Base-by-base conservation (phyloP, 164 flowering plant genomes). In the Paratinospora sagittata region DNA sequence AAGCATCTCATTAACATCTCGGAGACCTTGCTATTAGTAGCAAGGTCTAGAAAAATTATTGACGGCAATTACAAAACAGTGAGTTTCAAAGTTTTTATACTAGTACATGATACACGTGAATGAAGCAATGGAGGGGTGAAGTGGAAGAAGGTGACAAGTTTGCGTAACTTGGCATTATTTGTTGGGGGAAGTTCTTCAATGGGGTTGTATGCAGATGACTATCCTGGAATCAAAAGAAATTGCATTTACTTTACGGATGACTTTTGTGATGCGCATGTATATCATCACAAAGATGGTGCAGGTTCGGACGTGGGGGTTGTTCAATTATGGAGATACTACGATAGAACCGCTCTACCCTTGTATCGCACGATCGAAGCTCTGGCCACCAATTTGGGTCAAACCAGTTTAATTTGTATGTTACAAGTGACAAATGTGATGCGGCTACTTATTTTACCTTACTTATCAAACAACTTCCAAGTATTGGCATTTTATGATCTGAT, bases 251-350 rank as follows among this genome's bases (percentile, higher is more conserved):
- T n/a, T n/a, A n/a, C n/a, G n/a, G n/a, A n/a, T n/a, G n/a, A n/a
- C n/a, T n/a, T n/a, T n/a, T n/a, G n/a, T n/a, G n/a, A n/a, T n/a
- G 19, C 12, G 36, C 36, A n/a, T 49, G 3, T 49, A 10, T 49
- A n/a, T 49, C 0, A 12, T 36, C 3, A 36, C 6, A 36, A 36
- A 36, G 57, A n/a, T 27, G 66, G 66, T 14, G 39, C 16, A 4
- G 37, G 66, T 27, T 34, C n/a, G 13, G 66, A 63, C n/a, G 30
- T 63, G 66, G 66, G 66, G 19, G 66, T 63, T n/a, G 2, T 63
- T 27, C 8, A n/a, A 63, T 6, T 27, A 27, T 16, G 37, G 19
- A 34, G 37, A 63, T 63, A 23, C 19, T 8, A 63, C 37, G 1
- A 27, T 63, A 0, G 1, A 0, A 0, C 39, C 36, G 30, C 36